These are phyloP conservation scores for Alternaria dauci DNA, from an alignment of 2,329 filamentous ascomycete species.

Conservation along the genomic window DNA sequence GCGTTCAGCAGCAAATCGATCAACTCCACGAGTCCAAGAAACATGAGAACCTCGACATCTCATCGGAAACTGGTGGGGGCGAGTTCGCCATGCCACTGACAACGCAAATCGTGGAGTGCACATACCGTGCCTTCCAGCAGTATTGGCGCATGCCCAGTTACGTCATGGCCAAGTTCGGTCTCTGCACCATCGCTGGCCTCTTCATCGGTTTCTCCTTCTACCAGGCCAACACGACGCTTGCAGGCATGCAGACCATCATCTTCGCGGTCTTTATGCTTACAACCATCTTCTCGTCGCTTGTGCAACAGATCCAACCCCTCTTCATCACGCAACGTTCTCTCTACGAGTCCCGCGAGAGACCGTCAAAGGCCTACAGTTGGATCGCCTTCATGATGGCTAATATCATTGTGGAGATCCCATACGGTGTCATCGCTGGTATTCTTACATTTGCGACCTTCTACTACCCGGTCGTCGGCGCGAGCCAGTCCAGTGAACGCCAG, in stretches of 20 bases:
- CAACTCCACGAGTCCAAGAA: constrained; percentile 50
- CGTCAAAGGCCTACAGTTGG: constrained; percentile 79
- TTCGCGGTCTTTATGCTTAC: constrained; percentile 62
- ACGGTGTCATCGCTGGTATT: constrained; percentile 67
- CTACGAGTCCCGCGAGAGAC: constrained; percentile 68
- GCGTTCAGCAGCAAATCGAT: constrained; percentile 51
- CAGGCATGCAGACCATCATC: constrained; percentile 57
- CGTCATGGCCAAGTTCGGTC: constrained; percentile 46
- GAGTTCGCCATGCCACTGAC: constrained; percentile 57
- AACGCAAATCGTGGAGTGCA: constrained; percentile 47
- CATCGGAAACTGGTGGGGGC: constrained; percentile 45
- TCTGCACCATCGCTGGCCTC: constrained; percentile 38
- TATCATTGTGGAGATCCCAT: constrained; percentile 76
- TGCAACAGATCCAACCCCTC: constrained; percentile 67
- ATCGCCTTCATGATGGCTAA: constrained; percentile 75
- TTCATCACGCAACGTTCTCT: constrained; percentile 67
- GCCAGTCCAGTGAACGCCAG: constrained; percentile 58
- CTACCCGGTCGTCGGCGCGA: constrained; percentile 59
- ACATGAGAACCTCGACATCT: constrained; percentile 35
- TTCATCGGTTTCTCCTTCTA: constrained; percentile 56
- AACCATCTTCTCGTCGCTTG: constrained; percentile 56
- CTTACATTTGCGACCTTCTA: constrained; percentile 73
- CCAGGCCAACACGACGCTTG: constrained; percentile 45
- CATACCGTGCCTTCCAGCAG: constrained; percentile 55
- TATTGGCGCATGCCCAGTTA: constrained; percentile 58